Base-by-base conservation (phyloP, 805 yeast genomes). In the Suhomyces prunicola region DNA sequence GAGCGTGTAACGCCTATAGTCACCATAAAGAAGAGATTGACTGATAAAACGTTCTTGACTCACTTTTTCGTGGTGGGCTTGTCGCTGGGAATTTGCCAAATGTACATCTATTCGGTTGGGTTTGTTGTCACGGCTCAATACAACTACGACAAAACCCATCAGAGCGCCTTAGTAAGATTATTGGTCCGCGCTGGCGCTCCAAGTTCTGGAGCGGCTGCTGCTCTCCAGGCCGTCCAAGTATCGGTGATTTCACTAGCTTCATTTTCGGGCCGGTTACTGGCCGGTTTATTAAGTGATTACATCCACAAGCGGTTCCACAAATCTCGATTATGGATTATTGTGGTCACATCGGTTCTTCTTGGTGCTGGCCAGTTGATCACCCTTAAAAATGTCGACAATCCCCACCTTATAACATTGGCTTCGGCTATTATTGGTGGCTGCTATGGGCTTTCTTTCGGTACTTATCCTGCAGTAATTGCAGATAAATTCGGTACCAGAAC, bases 401-500 rank as follows among this genome's bases (percentile, higher is more conserved):
- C 66, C 8, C 53, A 69, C 3, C 68, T 76, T 26, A 66, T 87
- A 2, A 68, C 79, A 0, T 10, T 79, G 2, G 69, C 86, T 2
- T 85, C 91, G 0, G 69, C 77, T 3, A 61, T 84, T 4, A 75
- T 82, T 50, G 94, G 94, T 0, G 71, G 76, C 31, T 79, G 88
- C 19, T 88, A 86, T 68, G 96, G 96, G 0, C 73, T 87, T 26
- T 68, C 82, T 3, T 87, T 85, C 69, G 93, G 93, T 0, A 81
- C 86, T 0, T 85, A 84, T 64, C 96, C 96, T 3, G 87, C 92
- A 0, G 77, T 86, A 2, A 76, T 87, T 27, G 91, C 91, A 0
- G 96, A 88, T 57, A 71, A 76, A 12, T 87, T 86, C 69, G 92
- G 92, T 2, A 79, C 88, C 0, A 74, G 70, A 6, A 79, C 83